These are phyloP conservation scores for Capronia epimyces DNA, from an alignment of 2,329 filamentous ascomycete species.

Conservation along the genomic window DNA sequence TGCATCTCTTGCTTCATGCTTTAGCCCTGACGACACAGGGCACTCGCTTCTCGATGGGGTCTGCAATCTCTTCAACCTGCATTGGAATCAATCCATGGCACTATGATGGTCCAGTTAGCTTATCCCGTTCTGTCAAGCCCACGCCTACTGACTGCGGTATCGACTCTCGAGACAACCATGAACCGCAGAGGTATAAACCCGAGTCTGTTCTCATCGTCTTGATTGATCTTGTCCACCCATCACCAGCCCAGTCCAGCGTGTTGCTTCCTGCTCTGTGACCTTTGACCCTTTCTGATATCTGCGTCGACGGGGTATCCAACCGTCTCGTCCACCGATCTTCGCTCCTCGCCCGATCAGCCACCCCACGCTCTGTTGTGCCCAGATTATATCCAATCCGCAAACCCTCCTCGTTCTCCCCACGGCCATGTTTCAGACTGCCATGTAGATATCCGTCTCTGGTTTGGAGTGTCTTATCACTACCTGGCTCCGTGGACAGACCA, in stretches of 20 bases:
- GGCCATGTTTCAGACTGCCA: constrained; percentile 3
- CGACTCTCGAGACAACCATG: constrained; percentile 1
- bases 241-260: not conserved
- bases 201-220: constrained; percentile 12
- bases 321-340: not conserved
- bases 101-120: constrained; percentile 8
- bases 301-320: not conserved
- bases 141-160: constrained; percentile 12
- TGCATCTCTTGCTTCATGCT: constrained; percentile 15
- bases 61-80: constrained; percentile 24
- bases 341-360: constrained; percentile 2
- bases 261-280: not conserved
- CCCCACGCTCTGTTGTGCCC: constrained; percentile 2
- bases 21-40: constrained; percentile 18
- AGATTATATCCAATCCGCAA: not conserved
- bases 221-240: constrained; percentile 10
- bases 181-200: constrained; percentile 19
- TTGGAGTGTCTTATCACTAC: constrained; percentile 6
- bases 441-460: constrained; percentile 9
- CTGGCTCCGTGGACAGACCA: constrained; percentile 1
- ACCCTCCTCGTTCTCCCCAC: not conserved
- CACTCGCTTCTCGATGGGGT: constrained; percentile 9
- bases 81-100: constrained; percentile 13
- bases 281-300: not conserved
- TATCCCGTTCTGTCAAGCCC: constrained; percentile 12